Conservation (phyloP, 2,329 filamentous ascomycete species). For the Diaporthe destruens region DNA sequence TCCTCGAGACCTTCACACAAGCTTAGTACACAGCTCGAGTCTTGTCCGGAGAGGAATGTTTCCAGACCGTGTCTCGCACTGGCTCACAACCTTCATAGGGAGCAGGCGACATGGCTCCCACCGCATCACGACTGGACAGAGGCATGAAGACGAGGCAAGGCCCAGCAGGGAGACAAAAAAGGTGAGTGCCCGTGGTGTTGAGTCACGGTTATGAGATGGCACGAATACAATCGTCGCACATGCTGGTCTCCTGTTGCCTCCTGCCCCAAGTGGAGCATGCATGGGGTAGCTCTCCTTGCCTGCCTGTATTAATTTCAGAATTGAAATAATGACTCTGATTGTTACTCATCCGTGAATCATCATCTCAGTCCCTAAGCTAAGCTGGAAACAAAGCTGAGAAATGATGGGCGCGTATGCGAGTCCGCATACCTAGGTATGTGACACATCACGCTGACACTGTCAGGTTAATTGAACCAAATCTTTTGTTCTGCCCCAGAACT, state of each 20-base stretch:
- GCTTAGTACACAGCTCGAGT: neutral
- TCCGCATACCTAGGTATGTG: too few relatives aligned
- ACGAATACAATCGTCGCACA: neutral
- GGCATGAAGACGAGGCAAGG: neutral
- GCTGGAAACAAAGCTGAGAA: neutral
- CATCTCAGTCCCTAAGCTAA: neutral
- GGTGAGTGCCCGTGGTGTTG: neutral
- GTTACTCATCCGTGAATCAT: neutral
- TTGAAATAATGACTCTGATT: neutral
- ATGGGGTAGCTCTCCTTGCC: neutral
- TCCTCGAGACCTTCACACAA: neutral
- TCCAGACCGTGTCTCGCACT: slow-evolving; percentile 17
- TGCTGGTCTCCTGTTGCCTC: neutral
- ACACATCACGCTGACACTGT: neutral
- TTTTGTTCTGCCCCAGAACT: neutral
- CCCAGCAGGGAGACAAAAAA: neutral
- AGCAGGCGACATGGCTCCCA: neutral
- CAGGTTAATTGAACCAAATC: neutral
- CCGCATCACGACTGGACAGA: neutral
- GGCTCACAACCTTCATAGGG: neutral
- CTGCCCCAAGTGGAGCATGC: neutral
- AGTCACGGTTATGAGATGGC: neutral
- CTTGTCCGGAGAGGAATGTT: neutral
- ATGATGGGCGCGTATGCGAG: neutral
- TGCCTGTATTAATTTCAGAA: too few relatives aligned